Base-by-base conservation (phyloP, 176 grass and related monocot genomes). In the Carex scoparia region DNA sequence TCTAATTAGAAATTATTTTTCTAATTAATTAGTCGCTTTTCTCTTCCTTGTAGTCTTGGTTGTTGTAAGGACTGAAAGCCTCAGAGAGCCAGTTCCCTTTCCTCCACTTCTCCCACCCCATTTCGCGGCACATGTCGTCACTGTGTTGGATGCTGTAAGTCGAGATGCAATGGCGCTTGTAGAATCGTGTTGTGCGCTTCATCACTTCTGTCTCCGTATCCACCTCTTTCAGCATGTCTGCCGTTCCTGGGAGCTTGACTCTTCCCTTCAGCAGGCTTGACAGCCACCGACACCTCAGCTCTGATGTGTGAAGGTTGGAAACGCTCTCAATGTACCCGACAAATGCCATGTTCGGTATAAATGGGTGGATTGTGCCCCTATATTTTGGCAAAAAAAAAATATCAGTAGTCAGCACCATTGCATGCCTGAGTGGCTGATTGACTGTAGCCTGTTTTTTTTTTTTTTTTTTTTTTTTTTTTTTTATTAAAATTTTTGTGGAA, bases 91-190 rank as follows among this genome's bases (percentile, higher is more conserved):
- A 99, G 88, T 88, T 94, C 28, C 0, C 14, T 85, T 99, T 99
- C 71, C 93, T 91, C 88, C 78, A 92, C 1, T 89, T 55, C 80
- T 86, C 81, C 85, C 80, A 66, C 0, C 96, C 96, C 37, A 99
- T 94, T 81, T 99, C 96, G 0, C 84, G 76, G 83, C 93, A 95
- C 90, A 99, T 99, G 42, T 87, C 93, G 85, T 99, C 96, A 87
- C 96, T 99, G 91, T 99, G 93, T 54, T 89, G 82, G 91, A 99
- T 99, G 91, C 96, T 99, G 88, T 93, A 99, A 28, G 93, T 99
- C 81, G 96, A 99, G 84, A 99, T 99, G 93, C 96, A 99, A 73
- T 99, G 96, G 65, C 96, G 96, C 70, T 90, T 88, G 87, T 95
- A 99, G 93, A 99, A 99, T 18, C 93, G 23, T 57, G 96, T 99